These are phyloP conservation scores for Amanita fuliginea DNA, from an alignment of 768 basidiomycete species.

Conservation along the genomic window DNA sequence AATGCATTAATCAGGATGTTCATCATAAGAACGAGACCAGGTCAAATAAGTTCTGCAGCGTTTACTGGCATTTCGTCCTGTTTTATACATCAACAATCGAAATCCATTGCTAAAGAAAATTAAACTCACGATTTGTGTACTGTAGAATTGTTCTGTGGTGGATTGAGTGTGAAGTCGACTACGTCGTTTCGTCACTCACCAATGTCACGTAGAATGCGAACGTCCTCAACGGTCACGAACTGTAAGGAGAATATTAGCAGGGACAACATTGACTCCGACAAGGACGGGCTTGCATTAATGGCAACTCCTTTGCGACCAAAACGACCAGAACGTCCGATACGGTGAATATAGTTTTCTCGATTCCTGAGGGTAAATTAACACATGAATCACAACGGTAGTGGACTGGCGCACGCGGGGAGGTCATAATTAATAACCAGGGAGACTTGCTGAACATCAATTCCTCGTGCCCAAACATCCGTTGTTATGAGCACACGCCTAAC, in stretches of 20 bases:
- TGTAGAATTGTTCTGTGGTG: slow-evolving; percentile 83
- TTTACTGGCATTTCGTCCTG: slow-evolving; percentile 99
- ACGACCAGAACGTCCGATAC: slow-evolving; percentile 97
- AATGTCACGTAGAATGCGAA: slow-evolving; percentile 93
- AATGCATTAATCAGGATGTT: neutral
- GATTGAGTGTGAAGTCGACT: slow-evolving; percentile 5
- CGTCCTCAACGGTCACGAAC: slow-evolving; percentile 94
- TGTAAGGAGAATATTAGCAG: slow-evolving; percentile 19
- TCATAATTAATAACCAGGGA: slow-evolving; percentile 97
- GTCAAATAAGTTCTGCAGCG: slow-evolving; percentile 88
- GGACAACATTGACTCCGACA: neutral
- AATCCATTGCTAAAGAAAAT: neutral
- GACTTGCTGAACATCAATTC: slow-evolving; percentile 97
- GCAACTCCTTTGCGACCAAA: slow-evolving; percentile 99
- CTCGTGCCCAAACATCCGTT: slow-evolving; percentile 95
- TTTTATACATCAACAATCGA: neutral
- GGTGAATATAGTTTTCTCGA: slow-evolving; percentile 99
- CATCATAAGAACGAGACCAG: neutral
- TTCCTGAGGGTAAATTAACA: slow-evolving; percentile 36
- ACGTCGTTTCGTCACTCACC: slow-evolving; percentile 36
- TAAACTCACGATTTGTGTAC: slow-evolving; percentile 73
- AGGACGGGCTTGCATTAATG: slow-evolving; percentile 67
- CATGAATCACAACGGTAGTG: neutral
- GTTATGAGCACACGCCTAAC: slow-evolving; percentile 85
- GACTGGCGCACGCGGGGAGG: slow-evolving; percentile 64